Evolutionary conservation across 768 basidiomycete genomes (phyloP).

Genomic region (Kwoniella pini): DNA sequence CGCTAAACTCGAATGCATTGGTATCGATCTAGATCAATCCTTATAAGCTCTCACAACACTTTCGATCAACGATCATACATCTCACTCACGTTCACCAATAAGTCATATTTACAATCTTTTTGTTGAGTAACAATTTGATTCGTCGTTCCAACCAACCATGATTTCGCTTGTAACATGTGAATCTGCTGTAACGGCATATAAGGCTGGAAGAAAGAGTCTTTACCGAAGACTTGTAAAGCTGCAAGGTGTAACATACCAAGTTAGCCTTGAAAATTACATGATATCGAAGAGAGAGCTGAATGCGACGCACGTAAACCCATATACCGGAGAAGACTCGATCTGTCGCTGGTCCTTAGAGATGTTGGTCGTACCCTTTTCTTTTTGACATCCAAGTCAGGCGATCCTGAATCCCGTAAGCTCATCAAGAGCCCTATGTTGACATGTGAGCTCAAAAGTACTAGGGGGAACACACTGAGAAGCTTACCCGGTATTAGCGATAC

Average conservation of each 20-base stretch:
- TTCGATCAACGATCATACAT: not conserved
- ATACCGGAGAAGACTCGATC: constrained; percentile 84
- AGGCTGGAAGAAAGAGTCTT: constrained; percentile 97
- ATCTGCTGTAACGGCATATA: constrained; percentile 94
- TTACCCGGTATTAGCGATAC: constrained; percentile 85
- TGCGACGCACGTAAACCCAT: constrained; percentile 84
- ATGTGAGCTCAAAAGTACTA: constrained; percentile 11
- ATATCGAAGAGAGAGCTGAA: no score
- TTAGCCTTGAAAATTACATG: no score
- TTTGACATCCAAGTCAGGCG: constrained; percentile 69
- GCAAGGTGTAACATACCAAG: no score
- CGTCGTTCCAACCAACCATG: constrained; percentile 82
- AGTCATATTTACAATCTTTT: constrained; percentile 72
- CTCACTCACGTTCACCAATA: constrained; percentile 75
- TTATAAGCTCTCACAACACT: no score
- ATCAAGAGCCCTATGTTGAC: constrained; percentile 70
- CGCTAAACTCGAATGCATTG: constrained; percentile 79
- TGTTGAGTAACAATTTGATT: constrained; percentile 94
- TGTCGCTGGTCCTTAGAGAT: constrained; percentile 81
- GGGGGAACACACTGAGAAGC: constrained; percentile 27
- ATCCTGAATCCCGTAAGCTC: constrained; percentile 86
- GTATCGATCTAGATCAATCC: constrained; percentile 78
- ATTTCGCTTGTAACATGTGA: constrained; percentile 75
- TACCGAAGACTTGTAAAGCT: constrained; percentile 36
- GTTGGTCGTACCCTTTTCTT: constrained; percentile 70